Evolutionary conservation across 441 rosid species (phyloP), one percentile per base, ranked within the genome.

Genomic region (Jatropha podagrica): DNA sequence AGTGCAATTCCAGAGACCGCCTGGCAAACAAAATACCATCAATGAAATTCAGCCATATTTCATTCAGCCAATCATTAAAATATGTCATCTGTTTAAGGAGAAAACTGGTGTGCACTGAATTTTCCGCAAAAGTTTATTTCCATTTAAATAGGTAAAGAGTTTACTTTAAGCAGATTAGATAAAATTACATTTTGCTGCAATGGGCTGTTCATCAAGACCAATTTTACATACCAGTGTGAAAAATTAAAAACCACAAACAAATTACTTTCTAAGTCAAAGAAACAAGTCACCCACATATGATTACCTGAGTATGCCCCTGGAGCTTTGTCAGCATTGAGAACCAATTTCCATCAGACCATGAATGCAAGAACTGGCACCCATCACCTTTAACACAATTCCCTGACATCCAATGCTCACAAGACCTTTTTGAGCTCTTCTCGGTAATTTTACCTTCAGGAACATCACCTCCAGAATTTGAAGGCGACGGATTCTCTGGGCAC

Each of bases 1-100:
- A 93, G 76, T 17, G 91, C 88, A 72, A 95, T 88, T 75, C 97
- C 97, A 72, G 86, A 89, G 44, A 95, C 90, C 74, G 83, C 87
- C 97, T 88, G 84, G 7, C 5, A 72, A 65, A 40, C 23, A 69
- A 70, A 42, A 61, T 44, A 9, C 3, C 10, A 9, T 72, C 64
- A 51, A 41, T 48, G 8, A 12, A 65, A 48, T 65, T 17, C 15
- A 13, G 17, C 13, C n/a, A 65, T 42, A 42, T 42, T 8, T 8
- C 46, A 32, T 32, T 32, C 32, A 32, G 32, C 32, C 32, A 32
- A 78, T 26, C 42, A 58, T 66, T 54, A 32, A 77, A 42, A 42
- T 49, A 10, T n/a, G 48, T 37, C 48, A 55, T 37, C 52, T 51
- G 17, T 18, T 17, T 54, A 18, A 69, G 2, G 27, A 52, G 13